Conservation (phyloP, 441 rosid species). For the Theobroma grandiflorum region DNA sequence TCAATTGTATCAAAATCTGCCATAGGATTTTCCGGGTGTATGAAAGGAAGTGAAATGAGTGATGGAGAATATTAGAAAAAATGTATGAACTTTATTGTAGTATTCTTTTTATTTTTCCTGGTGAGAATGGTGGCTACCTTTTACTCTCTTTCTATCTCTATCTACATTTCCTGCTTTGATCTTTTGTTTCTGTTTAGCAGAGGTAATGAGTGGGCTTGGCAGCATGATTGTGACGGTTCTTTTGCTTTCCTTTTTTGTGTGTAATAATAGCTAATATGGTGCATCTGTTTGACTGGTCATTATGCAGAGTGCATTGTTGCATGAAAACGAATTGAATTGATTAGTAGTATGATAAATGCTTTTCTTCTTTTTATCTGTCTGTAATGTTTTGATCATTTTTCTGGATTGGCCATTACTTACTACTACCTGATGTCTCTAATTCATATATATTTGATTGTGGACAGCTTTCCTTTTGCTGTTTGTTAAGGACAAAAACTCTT, state of each 20-base stretch:
- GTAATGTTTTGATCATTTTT: not conserved
- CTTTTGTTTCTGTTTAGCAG: slow-evolving; percentile 25
- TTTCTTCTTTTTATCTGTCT: slow-evolving; percentile 15
- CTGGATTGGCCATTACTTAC: not conserved
- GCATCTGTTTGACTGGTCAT: slow-evolving; percentile 34
- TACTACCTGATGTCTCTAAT: not conserved
- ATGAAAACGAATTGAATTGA: slow-evolving; percentile 17
- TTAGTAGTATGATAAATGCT: slow-evolving; percentile 2
- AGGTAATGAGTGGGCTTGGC: slow-evolving; percentile 39
- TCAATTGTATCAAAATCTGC: not conserved
- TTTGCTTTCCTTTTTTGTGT: slow-evolving; percentile 31
- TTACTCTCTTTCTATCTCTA: slow-evolving; percentile 7
- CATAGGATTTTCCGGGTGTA: not conserved
- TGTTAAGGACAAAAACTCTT: slow-evolving; percentile 15
- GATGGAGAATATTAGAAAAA: slow-evolving; percentile 17
- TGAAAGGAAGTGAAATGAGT: slow-evolving; percentile 1
- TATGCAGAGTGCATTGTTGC: slow-evolving; percentile 25
- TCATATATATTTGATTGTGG: slow-evolving; percentile 4
- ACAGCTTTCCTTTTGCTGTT: not conserved
- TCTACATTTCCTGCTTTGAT: not conserved
- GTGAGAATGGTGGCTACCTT: not conserved
- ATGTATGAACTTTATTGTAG: not conserved
- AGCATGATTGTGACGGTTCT: slow-evolving; percentile 42
- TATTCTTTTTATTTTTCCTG: slow-evolving; percentile 2
- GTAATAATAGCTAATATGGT: slow-evolving; percentile 32